A percentile compares a stretch with the other conserved stretches of the same genome.
phyloP scores from a whole-genome alignment of 257 asterid species.

The Solanum peruvianum region DNA sequence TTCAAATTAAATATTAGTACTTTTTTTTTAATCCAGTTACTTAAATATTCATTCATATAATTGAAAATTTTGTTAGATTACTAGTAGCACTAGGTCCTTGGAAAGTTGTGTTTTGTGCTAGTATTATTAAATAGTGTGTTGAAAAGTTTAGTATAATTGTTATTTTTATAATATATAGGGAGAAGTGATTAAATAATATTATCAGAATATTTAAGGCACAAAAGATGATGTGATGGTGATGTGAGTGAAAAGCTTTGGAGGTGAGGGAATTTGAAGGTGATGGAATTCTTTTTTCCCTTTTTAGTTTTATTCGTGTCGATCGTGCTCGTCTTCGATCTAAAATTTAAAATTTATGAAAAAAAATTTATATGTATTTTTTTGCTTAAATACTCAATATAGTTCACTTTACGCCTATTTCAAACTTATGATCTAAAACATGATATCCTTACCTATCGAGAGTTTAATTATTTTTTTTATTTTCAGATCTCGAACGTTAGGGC shows the following conservation, averaged over 20 bases:
- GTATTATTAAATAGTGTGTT: neutral
- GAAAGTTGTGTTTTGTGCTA: neutral
- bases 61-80: neutral
- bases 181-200: neutral
- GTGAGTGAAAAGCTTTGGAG: constrained; percentile 4
- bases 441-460: accelerated
- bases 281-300: neutral
- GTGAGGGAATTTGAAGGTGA: neutral
- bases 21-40: neutral
- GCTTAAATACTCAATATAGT: accelerated
- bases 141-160: neutral
- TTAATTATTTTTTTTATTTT: neutral
- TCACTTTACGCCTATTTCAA: accelerated
- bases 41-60: neutral
- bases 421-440: neutral
- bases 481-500: neutral
- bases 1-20: neutral
- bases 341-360: too few relatives aligned
- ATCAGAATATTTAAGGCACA: neutral
- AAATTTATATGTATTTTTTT: neutral
- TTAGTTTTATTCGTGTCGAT: neutral
- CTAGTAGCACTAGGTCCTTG: neutral
- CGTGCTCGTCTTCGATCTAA: neutral
- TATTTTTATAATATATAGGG: neutral
- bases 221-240: constrained; percentile 35